Evolutionary conservation across 768 basidiomycete species (phyloP), one percentile per base, ranked within the genome.

Genomic region (Mrakia gelida): DNA sequence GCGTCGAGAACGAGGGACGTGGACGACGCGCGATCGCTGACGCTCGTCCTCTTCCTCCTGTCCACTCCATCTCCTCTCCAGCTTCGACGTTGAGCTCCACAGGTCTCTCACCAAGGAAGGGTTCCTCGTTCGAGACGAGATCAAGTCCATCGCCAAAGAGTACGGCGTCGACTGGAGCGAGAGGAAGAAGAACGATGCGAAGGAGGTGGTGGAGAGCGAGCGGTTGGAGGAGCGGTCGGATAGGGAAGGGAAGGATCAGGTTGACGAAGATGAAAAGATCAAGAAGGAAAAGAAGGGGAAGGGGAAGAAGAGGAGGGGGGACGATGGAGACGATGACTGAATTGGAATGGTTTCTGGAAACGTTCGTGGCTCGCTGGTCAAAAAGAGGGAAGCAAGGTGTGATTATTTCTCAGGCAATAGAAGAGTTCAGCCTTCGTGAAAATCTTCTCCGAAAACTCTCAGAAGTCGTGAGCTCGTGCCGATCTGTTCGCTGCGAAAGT

Each of bases 81-180:
- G 76, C 0, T 77, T 78, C 56, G 77, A 78, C 67, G 34, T 73
- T 13, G 71, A 72, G 10, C 77, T 72, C 16, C 67, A 73, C 23
- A 49, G 72, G 16, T 18, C 30, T 15, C 63, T 73, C 30, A 73
- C 45, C 9, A 26, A 72, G 10, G 77, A 72, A 30, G 77, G 77
- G 0, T 13, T 41, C 23, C 10, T 21, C 65, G 15, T 78, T 28
- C 45, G 77, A 5, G 28, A 68, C 2, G 72, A 78, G 72, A 77
- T 77, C 43, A 13, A 43, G 10, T 9, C 23, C 13, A 62, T 78
- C 63, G 72, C 71, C 0, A 41, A 43, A 8, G 77, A 78, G 65
- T 78, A 78, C 63, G 77, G 76, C 3, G 71, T 77, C 41, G 71
- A 77, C 41, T 63, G 71, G 70, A 30, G 49, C 9, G 71, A 77